Evolutionary conservation across 1,139 yeast genomes (phyloP).

Genomic region (Yamadazyma friedrichii): DNA sequence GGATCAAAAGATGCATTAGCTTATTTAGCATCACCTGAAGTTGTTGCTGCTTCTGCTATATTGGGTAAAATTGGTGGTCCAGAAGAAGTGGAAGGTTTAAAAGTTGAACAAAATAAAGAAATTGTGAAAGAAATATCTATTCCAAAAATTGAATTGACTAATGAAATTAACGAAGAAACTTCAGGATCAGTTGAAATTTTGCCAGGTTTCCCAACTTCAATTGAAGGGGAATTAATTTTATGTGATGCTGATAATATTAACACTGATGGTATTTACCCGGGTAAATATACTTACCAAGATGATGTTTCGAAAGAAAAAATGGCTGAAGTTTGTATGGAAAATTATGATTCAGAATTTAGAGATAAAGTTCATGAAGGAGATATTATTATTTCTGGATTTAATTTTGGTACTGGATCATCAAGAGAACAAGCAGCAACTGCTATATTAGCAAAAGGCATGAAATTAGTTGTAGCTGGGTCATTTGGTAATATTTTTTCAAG

Average conservation of each 20-base stretch:
- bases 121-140: slow-evolving; percentile 48
- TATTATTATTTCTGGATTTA: slow-evolving; percentile 86
- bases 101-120: slow-evolving; percentile 46
- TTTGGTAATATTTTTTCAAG: slow-evolving; percentile 96
- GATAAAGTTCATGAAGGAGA: slow-evolving; percentile 82
- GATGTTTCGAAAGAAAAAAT: slow-evolving; percentile 90
- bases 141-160: slow-evolving; percentile 23
- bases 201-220: slow-evolving; percentile 85
- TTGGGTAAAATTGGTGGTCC: slow-evolving; percentile 93
- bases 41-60: slow-evolving; percentile 96
- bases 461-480: slow-evolving; percentile 92
- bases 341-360: slow-evolving; percentile 87
- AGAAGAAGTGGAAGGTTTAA: slow-evolving; percentile 67
- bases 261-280: slow-evolving; percentile 98
- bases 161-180: slow-evolving; percentile 15
- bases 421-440: slow-evolving; percentile 99
- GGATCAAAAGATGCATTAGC: slow-evolving; percentile 97
- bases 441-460: slow-evolving; percentile 89
- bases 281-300: slow-evolving; percentile 97
- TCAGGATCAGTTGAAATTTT: slow-evolving; percentile 63
- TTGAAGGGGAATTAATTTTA: slow-evolving; percentile 86
- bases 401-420: slow-evolving; percentile 98
- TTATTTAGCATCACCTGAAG: slow-evolving; percentile 94
- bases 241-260: slow-evolving; percentile 98
- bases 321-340: slow-evolving; percentile 99